Evolutionary conservation across 306 rosid species (phyloP), one percentile per base, ranked within the genome.

Genomic region (Mimosa bimucronata): DNA sequence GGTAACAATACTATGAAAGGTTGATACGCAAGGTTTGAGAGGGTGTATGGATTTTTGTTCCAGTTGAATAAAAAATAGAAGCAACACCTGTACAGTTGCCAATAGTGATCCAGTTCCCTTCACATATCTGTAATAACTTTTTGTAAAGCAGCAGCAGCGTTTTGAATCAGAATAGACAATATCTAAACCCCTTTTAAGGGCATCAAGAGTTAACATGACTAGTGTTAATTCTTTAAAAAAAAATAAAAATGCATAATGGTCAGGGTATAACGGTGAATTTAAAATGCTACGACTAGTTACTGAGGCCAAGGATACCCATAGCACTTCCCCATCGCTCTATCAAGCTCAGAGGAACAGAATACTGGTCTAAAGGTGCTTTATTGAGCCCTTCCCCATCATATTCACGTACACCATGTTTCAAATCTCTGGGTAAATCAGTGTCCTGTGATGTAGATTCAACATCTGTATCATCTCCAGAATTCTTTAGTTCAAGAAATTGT

Each of bases 281-380:
- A 70, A 79, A 37, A 74, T 31, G 61, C 61, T 53, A 62, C 11
- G 44, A 82, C 46, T 13, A 50, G 64, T 41, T 62, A 48, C 40
- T 7, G 34, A 53, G 73, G 77, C 81, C n/a, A 91, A 87, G 98
- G 99, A 95, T 95, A 95, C 98, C 98, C 99, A 93, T 90, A 42
- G 93, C 97, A 90, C 89, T 93, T 80, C 98, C 99, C 98, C 98
- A 95, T 81, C 97, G 88, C 86, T 95, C 99, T 80, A 95, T 81
- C 93, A 93, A 88, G 83, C 90, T 84, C 30, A 83, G 75, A n/a
- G 94, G 94, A 62, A 93, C 97, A 29, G 77, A 46, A 85, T 89
- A 95, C 77, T 86, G 89, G 76, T 86, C 86, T n/a, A 84, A 58
- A 69, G 90, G 37, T 9, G 73, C 73, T 67, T 45, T 12, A 11